Conservation (phyloP, 1,139 yeast genomes). For the Yueomyces sp. region DNA sequence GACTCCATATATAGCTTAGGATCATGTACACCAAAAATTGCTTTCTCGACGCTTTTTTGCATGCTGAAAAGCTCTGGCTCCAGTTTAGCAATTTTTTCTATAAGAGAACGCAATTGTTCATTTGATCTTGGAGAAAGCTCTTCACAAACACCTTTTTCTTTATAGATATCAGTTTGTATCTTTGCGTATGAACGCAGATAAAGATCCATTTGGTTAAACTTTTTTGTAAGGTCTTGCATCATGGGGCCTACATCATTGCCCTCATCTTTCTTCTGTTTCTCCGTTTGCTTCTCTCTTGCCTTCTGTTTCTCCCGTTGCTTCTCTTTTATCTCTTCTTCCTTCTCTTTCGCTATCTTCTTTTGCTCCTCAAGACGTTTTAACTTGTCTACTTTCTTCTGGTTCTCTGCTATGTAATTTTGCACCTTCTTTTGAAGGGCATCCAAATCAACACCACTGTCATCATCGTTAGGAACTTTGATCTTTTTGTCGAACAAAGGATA, state of each 20-base stretch:
- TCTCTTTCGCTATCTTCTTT: slow-evolving; percentile 12
- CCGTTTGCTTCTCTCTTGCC: background rate
- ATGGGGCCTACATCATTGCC: too few relatives aligned
- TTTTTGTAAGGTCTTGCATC: too few relatives aligned
- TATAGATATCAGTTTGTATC: slow-evolving; percentile 1
- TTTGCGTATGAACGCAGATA: background rate
- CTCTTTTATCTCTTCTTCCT: slow-evolving; percentile 13
- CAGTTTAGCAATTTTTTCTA: background rate
- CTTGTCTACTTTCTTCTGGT: slow-evolving; percentile 7
- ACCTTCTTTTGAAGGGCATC: slow-evolving; percentile 13
- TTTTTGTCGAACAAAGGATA: background rate
- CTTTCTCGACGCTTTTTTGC: too few relatives aligned
- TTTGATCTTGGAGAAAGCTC: slow-evolving; percentile 11
- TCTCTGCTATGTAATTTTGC: slow-evolving; percentile 11
- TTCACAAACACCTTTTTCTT: slow-evolving; percentile 10
- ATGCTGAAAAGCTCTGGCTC: too few relatives aligned
- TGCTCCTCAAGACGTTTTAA: slow-evolving; percentile 10
- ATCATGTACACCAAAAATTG: too few relatives aligned
- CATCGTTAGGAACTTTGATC: background rate
- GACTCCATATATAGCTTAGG: too few relatives aligned
- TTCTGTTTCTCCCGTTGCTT: slow-evolving; percentile 10
- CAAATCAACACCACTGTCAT: slow-evolving; percentile 12
- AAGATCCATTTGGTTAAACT: too few relatives aligned
- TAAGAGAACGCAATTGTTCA: background rate
- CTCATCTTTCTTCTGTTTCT: background rate